Evolutionary conservation across 2,329 filamentous ascomycete species (phyloP).

Genomic region (Tolypocladium guangdongense): DNA sequence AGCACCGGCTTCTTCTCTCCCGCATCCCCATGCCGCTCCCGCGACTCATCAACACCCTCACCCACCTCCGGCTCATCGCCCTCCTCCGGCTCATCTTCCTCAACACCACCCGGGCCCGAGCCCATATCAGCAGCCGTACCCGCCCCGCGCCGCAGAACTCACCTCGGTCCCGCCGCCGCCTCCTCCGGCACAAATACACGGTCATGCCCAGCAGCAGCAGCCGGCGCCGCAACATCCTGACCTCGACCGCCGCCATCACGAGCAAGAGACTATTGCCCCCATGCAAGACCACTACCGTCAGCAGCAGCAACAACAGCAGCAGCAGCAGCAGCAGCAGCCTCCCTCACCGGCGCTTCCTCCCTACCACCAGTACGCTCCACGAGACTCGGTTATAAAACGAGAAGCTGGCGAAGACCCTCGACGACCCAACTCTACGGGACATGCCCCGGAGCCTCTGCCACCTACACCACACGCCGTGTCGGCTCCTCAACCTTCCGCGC

Average conservation of each 20-base stretch:
- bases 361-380: conserved; percentile 32
- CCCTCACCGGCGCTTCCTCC: conserved; percentile 32
- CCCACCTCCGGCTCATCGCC: conserved; percentile 12
- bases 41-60: conserved; percentile 14
- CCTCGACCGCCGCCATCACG: conserved; percentile 44
- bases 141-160: conserved; percentile 21
- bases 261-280: conserved; percentile 41
- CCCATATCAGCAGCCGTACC: conserved; percentile 30
- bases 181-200: conserved; percentile 15
- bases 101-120: conserved; percentile 22
- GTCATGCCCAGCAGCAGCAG: conserved; percentile 19
- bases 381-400: conserved; percentile 46
- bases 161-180: conserved; percentile 12
- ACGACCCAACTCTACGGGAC: conserved; percentile 41
- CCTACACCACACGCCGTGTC: conserved; percentile 20
- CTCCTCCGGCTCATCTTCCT: conserved; percentile 10
- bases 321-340: conserved; percentile 14
- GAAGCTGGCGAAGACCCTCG: conserved; percentile 42
- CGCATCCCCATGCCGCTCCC: conserved; percentile 29
- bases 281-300: conserved; percentile 41
- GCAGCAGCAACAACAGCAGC: conserved; percentile 12
- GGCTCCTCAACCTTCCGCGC: conserved; percentile 18
- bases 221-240: conserved; percentile 28
- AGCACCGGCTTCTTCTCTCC: conserved; percentile 36
- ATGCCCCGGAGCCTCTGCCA: conserved; percentile 23